These are phyloP conservation scores for Clavariopsis aquatica DNA, from an alignment of 495 filamentous ascomycete genomes.

Conservation along the genomic window DNA sequence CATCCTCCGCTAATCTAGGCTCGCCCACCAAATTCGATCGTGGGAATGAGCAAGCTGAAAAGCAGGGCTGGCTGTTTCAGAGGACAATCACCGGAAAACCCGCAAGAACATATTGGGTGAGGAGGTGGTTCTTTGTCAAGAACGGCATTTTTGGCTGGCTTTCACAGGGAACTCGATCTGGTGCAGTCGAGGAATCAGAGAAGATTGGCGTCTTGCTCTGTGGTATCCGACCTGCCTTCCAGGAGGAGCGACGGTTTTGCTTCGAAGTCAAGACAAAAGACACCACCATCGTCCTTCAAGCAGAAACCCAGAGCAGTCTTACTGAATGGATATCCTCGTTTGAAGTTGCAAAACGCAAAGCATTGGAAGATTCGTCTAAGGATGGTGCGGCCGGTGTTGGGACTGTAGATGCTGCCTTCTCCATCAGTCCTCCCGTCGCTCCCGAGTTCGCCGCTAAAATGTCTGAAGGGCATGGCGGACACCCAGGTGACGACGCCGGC, in stretches of 20 bases:
- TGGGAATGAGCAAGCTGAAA: conserved; percentile 56
- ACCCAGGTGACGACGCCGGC: conserved; percentile 56
- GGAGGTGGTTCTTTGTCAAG: conserved; percentile 92
- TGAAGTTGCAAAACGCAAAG: conserved; percentile 88
- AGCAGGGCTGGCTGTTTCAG: conserved; percentile 93
- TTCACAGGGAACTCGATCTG: conserved; percentile 77
- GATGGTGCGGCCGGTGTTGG: conserved; percentile 60
- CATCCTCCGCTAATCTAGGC: conserved; percentile 57
- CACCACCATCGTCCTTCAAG: conserved; percentile 82
- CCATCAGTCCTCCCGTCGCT: conserved; percentile 83
- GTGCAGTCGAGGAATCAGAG: conserved; percentile 91
- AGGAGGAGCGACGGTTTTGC: conserved; percentile 92
- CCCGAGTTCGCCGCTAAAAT: conserved; percentile 83
- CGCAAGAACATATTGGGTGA: conserved; percentile 79
- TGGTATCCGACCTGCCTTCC: conserved; percentile 82
- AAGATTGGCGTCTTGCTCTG: conserved; percentile 94
- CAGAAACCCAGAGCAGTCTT: conserved; percentile 86
- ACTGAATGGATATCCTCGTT: conserved; percentile 91
- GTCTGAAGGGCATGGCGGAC: conserved; percentile 65
- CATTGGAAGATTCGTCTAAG: conserved; percentile 74
- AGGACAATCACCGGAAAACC: conserved; percentile 84
- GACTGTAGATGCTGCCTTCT: conserved; percentile 80
- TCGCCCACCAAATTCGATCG: conserved; percentile 47
- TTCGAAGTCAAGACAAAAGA: conserved; percentile 99
- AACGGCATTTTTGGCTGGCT: conserved; percentile 96